Evolutionary conservation across 2,329 filamentous ascomycete species (phyloP).

Genomic region (Thielaviopsis populi): DNA sequence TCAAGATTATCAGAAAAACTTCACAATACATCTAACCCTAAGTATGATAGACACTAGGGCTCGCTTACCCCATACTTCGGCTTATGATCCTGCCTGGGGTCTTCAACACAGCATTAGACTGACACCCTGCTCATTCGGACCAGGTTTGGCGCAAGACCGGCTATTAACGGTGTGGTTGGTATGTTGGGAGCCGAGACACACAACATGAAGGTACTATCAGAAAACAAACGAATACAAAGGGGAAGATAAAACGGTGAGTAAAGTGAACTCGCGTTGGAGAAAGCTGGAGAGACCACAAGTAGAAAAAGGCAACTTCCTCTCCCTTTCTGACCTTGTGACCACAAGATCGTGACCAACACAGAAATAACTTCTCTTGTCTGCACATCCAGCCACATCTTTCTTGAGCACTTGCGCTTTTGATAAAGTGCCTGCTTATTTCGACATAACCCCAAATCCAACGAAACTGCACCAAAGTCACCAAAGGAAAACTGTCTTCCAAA

Average conservation of each 20-base stretch:
- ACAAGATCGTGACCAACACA: background rate
- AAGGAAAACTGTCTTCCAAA: background rate
- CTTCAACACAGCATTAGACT: background rate
- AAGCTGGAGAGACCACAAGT: background rate
- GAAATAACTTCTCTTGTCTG: background rate
- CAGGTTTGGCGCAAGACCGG: background rate
- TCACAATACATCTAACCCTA: background rate
- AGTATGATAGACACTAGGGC: background rate
- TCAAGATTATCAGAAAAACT: background rate
- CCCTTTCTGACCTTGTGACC: background rate
- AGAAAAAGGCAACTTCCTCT: background rate
- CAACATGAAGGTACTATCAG: background rate
- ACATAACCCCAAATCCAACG: background rate
- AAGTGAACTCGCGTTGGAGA: background rate
- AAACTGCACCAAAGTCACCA: background rate
- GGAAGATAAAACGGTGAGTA: background rate
- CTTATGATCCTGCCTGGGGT: background rate
- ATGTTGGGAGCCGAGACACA: constrained; percentile 4
- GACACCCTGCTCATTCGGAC: background rate
- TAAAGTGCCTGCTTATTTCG: background rate
- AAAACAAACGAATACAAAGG: background rate
- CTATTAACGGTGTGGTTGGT: constrained; percentile 8
- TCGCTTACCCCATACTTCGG: background rate
- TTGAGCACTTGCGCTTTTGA: background rate
- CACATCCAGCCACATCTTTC: background rate